phyloP scores from a whole-genome alignment of 2,329 filamentous ascomycete genomes.

The Colletotrichum scovillei region DNA sequence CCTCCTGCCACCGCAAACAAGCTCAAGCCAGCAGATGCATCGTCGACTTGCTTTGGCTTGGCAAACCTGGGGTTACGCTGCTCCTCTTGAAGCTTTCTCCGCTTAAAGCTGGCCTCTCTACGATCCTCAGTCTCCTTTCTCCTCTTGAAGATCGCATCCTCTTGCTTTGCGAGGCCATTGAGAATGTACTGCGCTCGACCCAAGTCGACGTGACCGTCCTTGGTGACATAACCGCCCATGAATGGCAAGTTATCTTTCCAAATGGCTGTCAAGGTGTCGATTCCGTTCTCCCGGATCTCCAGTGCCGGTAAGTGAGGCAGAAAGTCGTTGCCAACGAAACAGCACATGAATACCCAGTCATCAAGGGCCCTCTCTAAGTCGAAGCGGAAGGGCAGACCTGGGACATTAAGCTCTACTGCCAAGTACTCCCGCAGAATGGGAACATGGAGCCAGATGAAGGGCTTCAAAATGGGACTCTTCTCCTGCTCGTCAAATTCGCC shows the following conservation, averaged over 20 bases:
- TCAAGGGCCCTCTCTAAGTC: conserved; percentile 95
- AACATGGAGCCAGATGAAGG: conserved; percentile 98
- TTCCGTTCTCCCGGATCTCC: conserved; percentile 96
- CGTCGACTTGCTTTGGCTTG: conserved; percentile 37
- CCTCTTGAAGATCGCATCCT: conserved; percentile 91
- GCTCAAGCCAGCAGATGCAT: conserved; percentile 36
- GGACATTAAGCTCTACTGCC: conserved; percentile 86
- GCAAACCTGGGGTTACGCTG: conserved; percentile 41
- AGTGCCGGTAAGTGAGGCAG: conserved; percentile 96
- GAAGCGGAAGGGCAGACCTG: conserved; percentile 86
- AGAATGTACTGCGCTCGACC: conserved; percentile 89
- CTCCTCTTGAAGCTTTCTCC: conserved; percentile 78
- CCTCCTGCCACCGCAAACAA: conserved; percentile 52
- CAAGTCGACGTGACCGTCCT: conserved; percentile 92
- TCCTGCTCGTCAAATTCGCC: conserved; percentile 87
- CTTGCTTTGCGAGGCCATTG: conserved; percentile 88
- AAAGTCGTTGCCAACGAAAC: conserved; percentile 99
- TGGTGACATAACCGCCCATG: conserved; percentile 97
- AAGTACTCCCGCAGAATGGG: conserved; percentile 92
- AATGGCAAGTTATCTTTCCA: conserved; percentile 92
- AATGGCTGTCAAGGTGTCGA: conserved; percentile 95
- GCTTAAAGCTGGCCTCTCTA: conserved; percentile 81
- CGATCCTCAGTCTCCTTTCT: conserved; percentile 88
- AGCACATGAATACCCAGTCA: conserved; percentile 99
- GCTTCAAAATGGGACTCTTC: conserved; percentile 77